These are phyloP conservation scores for Fusarium redolens DNA, from an alignment of 2,329 filamentous ascomycete species.

Conservation along the genomic window DNA sequence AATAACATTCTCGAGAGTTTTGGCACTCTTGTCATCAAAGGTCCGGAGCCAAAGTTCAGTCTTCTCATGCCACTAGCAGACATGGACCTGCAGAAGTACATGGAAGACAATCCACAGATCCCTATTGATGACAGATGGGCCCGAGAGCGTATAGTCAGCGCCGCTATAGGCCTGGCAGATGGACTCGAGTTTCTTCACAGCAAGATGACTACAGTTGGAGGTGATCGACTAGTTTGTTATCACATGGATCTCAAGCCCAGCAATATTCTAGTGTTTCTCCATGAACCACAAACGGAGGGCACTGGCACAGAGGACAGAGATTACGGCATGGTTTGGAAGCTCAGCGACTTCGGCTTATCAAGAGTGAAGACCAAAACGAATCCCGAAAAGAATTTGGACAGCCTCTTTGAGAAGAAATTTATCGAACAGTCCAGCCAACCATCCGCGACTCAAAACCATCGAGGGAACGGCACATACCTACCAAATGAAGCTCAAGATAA, in stretches of 20 bases:
- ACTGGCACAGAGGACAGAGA: neutral
- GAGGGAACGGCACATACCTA: neutral
- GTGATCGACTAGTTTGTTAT: neutral
- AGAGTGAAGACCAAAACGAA: neutral
- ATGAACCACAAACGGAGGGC: fast-evolving
- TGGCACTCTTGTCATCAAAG: neutral
- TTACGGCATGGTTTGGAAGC: neutral
- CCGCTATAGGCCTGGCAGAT: neutral
- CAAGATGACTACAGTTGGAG: neutral
- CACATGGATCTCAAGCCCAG: neutral
- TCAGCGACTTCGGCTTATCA: neutral
- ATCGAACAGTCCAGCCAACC: neutral
- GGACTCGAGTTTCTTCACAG: neutral
- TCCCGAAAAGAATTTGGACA: neutral
- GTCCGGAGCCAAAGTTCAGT: neutral
- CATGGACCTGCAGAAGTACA: neutral
- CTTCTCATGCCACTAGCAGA: neutral
- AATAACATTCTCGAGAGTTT: neutral
- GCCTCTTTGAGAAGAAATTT: neutral
- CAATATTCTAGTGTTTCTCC: neutral
- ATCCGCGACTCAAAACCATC: fast-evolving
- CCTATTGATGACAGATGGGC: neutral
- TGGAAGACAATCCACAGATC: fast-evolving
- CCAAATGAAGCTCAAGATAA: fast-evolving
- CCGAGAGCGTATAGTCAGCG: neutral